Evolutionary conservation across 2,329 filamentous ascomycete species (phyloP).

Genomic region (Canariomyces notabilis): DNA sequence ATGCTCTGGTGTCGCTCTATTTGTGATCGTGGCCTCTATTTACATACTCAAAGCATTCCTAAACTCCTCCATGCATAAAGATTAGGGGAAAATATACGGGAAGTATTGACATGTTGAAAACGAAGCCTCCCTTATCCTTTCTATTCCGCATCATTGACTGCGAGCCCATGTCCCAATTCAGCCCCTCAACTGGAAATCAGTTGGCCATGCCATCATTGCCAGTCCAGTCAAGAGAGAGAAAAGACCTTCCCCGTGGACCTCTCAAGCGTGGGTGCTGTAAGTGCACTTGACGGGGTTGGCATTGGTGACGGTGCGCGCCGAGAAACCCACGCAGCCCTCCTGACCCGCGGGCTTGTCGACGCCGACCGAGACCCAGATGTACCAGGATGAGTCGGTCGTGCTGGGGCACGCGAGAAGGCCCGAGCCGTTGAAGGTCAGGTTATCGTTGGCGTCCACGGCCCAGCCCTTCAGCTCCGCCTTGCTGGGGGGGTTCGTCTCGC

Average conservation of each 20-base stretch:
- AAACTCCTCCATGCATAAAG: too few species aligned
- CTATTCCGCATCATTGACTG: too few species aligned
- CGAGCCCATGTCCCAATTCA: too few species aligned
- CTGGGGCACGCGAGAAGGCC: slow-evolving; percentile 50
- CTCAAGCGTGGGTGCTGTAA: slow-evolving; percentile 21
- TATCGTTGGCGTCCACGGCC: slow-evolving; percentile 36
- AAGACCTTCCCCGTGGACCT: neutral
- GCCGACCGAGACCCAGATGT: slow-evolving; percentile 34
- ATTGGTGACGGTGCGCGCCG: slow-evolving; percentile 28
- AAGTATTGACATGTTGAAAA: too few species aligned
- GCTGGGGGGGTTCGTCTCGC: slow-evolving; percentile 28
- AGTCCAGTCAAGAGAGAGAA: too few species aligned
- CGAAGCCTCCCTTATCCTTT: too few species aligned
- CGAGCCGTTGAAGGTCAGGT: slow-evolving; percentile 42
- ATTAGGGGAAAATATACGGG: too few species aligned
- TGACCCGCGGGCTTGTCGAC: slow-evolving; percentile 33
- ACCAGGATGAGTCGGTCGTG: slow-evolving; percentile 35
- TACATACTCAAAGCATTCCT: too few species aligned
- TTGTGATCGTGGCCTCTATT: too few species aligned
- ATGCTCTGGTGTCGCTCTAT: too few species aligned
- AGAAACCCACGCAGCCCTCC: slow-evolving; percentile 35
- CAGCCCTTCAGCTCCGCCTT: slow-evolving; percentile 46
- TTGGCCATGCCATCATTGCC: too few species aligned
- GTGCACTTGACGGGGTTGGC: slow-evolving; percentile 26
- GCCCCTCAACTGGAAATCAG: too few species aligned